These are phyloP conservation scores for Pleochaeta shiraiana DNA, from an alignment of 2,329 filamentous ascomycete genomes.

Conservation along the genomic window DNA sequence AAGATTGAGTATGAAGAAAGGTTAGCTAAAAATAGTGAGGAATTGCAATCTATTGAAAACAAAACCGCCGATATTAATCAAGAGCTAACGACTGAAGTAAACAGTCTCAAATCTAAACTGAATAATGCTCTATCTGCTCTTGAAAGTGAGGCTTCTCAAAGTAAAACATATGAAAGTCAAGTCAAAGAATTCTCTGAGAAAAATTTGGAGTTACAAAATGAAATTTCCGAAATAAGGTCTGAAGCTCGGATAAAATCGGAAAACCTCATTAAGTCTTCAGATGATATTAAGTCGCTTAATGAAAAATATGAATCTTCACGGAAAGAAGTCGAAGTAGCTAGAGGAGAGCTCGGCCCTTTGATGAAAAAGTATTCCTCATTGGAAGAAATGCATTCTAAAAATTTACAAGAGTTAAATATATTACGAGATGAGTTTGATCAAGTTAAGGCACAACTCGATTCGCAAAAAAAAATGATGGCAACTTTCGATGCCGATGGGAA, in stretches of 20 bases:
- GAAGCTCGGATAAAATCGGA: conserved; percentile 20
- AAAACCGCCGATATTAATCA: conserved; percentile 28
- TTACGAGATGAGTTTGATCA: conserved; percentile 15
- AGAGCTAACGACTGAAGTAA: conserved; percentile 26
- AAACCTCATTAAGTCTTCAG: conserved; percentile 9
- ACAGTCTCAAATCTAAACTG: conserved; percentile 32
- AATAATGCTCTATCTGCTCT: conserved; percentile 29
- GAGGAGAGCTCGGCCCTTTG: conserved; percentile 15
- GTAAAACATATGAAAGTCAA: conserved; percentile 25
- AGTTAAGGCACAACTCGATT: conserved; percentile 24
- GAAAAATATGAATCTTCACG: conserved; percentile 22
- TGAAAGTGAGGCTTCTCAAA: conserved; percentile 24
- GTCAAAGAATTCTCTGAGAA: conserved; percentile 24
- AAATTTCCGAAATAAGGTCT: conserved; percentile 29
- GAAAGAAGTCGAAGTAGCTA: conserved; percentile 23
- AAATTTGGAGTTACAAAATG: conserved; percentile 28
- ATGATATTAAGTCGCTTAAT: conserved; percentile 29
- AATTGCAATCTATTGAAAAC: conserved; percentile 26
- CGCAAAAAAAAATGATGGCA: conserved; percentile 27
- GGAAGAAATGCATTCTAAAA: conserved; percentile 22
- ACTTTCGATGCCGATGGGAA: conserved; percentile 24
- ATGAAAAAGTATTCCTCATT: conserved; percentile 19
- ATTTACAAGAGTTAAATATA: conserved; percentile 24
- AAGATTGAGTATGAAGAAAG: conserved; percentile 19
- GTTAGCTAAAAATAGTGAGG: conserved; percentile 17